phyloP scores from a whole-genome alignment of 1,284 basidiomycete genomes.

The Singerocomus rubriflavus region DNA sequence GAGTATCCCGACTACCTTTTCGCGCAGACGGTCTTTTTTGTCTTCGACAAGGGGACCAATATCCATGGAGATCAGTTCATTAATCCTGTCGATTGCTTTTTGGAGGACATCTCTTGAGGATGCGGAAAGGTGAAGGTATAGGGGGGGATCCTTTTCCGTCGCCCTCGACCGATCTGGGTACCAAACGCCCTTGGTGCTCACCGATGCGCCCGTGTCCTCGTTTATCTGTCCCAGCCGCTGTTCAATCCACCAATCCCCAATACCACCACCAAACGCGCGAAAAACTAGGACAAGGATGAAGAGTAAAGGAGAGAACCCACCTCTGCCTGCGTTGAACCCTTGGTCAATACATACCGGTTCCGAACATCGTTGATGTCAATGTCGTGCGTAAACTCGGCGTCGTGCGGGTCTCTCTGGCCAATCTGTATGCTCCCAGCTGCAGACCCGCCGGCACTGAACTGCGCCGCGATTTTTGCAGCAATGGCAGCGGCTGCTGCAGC shows the following conservation, averaged over 20 bases:
- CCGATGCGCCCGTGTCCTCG: conserved; percentile 85
- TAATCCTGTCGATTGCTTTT: conserved; percentile 77
- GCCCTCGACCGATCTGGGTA: conserved; percentile 89
- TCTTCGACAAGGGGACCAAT: conserved; percentile 88
- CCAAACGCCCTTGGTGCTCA: conserved; percentile 92
- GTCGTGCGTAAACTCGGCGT: conserved; percentile 85
- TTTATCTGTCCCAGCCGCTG: conserved; percentile 59
- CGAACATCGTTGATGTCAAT: conserved; percentile 98
- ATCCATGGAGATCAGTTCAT: conserved; percentile 83
- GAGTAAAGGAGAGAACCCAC: conserved; percentile 43
- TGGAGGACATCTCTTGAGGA: conserved; percentile 78
- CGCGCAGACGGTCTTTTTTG: conserved; percentile 64
- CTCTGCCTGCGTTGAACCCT: conserved; percentile 88
- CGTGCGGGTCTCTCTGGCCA: conserved; percentile 64
- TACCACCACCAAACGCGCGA: background rate
- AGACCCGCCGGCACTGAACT: conserved; percentile 55
- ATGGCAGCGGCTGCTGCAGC: conserved; percentile 83
- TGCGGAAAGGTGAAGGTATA: conserved; percentile 93
- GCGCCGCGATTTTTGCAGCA: conserved; percentile 88
- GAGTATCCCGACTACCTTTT: conserved; percentile 42
- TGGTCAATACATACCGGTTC: conserved; percentile 95
- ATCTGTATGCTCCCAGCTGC: conserved; percentile 41
- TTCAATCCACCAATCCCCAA: conserved; percentile 5
- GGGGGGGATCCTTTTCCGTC: conserved; percentile 87
- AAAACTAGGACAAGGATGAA: background rate